Evolutionary conservation across 1,284 basidiomycete species (phyloP), one percentile per base, ranked within the genome.

Genomic region (Anthracocystis walkeri): DNA sequence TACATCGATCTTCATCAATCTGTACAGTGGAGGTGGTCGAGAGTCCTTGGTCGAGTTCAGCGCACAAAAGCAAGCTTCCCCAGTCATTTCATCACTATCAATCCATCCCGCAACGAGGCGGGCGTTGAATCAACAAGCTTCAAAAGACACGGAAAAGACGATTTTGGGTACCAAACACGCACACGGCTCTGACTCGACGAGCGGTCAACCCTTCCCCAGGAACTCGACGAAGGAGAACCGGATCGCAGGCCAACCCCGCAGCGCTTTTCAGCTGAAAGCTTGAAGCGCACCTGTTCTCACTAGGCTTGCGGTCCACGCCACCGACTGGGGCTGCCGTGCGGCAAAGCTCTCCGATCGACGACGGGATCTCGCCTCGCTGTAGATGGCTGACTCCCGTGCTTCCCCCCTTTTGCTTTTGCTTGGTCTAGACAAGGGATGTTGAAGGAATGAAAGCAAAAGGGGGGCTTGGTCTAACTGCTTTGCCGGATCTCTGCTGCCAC

Each of bases 121-220:
- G 59, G 45, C 27, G 48, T 46, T 64, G 67, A 71, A 65, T 65
- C 62, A 51, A 67, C 23, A 51, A 60, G 62, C 62, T 71, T 65
- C 68, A 71, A 61, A 54, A 61, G 6, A 71, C 58, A 54, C 55
- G 55, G 65, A 53, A 67, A 71, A 64, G 68, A 65, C 50, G 50
- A 49, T 58, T 61, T 65, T 69, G 54, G 52, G 58, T 29, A 56
- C 71, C 61, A 64, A 69, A 69, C 58, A 57, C 73, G 67, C 73
- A 75, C 73, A 75, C 73, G 73, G 64, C 73, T 64, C 64, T 67
- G 73, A 75, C 73, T 75, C 58, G 73, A 53, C 73, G 73, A 67
- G 67, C 72, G 54, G 73, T 60, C 73, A 60, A 67, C 73, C 73
- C 61, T 71, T 75, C 73, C 60, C 67, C 61, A 41, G 65, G 60